Evolutionary conservation across 176 grass and related monocot genomes (phyloP).

Genomic region (Oryza rufipogon): DNA sequence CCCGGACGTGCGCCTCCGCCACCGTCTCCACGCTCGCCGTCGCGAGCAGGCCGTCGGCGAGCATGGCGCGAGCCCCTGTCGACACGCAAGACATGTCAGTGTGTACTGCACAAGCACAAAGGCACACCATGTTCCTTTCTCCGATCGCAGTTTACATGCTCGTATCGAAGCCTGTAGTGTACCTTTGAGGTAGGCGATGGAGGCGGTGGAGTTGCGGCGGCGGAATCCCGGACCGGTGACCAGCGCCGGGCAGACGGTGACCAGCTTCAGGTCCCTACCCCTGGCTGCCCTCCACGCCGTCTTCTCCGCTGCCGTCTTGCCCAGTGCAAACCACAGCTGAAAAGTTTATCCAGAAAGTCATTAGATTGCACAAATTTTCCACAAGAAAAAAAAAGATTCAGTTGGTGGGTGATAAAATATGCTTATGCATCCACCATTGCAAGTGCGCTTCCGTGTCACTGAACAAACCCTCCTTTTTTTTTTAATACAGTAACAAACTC

Average conservation of each 20-base stretch:
- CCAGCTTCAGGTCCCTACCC: conserved; percentile 85
- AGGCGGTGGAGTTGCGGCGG: conserved; percentile 79
- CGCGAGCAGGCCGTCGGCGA: conserved; percentile 75
- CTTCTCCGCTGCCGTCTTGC: conserved; percentile 94
- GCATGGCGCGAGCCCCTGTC: conserved; percentile 73
- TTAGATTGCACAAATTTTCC: background rate
- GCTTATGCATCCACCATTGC: background rate
- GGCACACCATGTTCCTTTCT: background rate
- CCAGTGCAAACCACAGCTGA: conserved; percentile 92
- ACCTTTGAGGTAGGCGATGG: conserved; percentile 99
- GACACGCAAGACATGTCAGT: background rate
- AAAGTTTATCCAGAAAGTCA: background rate
- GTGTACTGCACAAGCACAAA: background rate
- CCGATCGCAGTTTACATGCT: background rate
- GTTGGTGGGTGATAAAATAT: background rate
- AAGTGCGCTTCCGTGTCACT: background rate
- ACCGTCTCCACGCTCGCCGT: conserved; percentile 76
- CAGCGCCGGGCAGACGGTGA: conserved; percentile 78
- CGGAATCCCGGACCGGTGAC: conserved; percentile 86
- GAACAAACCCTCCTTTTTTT: background rate
- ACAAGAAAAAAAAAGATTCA: background rate
- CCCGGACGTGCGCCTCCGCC: conserved; percentile 75
- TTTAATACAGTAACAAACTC: background rate
- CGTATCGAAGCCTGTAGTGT: background rate
- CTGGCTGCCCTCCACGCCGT: conserved; percentile 86